Evolutionary conservation across 805 yeast genomes (phyloP).

Genomic region (Ascoidea asiatica): DNA sequence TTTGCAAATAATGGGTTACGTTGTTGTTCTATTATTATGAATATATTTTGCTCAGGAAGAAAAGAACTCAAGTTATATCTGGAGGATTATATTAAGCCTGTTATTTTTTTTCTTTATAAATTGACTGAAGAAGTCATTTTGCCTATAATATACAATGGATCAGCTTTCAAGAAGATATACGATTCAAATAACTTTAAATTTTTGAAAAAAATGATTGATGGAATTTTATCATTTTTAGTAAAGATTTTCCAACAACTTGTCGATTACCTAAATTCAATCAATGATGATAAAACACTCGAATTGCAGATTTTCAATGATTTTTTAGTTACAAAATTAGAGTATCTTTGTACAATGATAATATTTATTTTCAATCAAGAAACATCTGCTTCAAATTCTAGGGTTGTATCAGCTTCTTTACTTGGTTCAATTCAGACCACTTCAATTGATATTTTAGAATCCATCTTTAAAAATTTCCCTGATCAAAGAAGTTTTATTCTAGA

Average conservation of each 20-base stretch:
- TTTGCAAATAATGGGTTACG: conserved; percentile 16
- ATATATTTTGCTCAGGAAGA: conserved; percentile 25
- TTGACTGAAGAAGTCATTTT: conserved; percentile 19
- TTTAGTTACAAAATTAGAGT: conserved; percentile 45
- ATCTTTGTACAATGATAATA: conserved; percentile 27
- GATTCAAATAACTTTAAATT: not conserved
- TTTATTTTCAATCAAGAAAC: conserved; percentile 19
- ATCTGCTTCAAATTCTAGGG: conserved; percentile 16
- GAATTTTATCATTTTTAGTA: conserved; percentile 1
- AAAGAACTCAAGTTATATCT: conserved; percentile 30
- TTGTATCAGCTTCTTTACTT: conserved; percentile 9
- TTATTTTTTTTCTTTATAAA: conserved; percentile 25
- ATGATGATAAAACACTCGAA: not conserved
- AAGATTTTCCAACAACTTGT: conserved; percentile 1
- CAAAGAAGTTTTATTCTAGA: conserved; percentile 50
- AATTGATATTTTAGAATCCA: conserved; percentile 19
- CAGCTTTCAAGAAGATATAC: not conserved
- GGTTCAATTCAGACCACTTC: conserved; percentile 9
- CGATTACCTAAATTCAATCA: conserved; percentile 3
- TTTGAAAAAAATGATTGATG: conserved; percentile 1
- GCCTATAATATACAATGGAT: conserved; percentile 4
- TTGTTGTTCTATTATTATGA: conserved; percentile 25
- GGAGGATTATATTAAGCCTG: conserved; percentile 28
- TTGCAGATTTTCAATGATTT: conserved; percentile 32
- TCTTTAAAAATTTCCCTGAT: conserved; percentile 27